Evolutionary conservation across 1,284 basidiomycete species (phyloP).

Genomic region (Wolfiporia cocos): DNA sequence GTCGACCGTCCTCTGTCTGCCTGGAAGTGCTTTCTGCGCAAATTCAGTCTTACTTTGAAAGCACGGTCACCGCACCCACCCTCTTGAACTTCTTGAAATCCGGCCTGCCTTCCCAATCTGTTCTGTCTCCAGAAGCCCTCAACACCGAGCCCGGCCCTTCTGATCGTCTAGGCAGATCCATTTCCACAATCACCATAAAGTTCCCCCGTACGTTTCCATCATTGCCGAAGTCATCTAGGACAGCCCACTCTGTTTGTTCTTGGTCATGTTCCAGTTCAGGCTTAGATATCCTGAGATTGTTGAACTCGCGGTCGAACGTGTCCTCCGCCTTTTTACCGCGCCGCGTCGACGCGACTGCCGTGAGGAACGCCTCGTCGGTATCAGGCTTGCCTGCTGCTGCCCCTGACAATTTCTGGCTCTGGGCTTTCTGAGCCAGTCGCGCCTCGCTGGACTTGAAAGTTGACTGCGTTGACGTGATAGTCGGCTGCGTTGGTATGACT

Average conservation of each 20-base stretch:
- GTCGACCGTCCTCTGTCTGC: conserved; percentile 37
- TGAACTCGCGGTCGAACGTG: conserved; percentile 80
- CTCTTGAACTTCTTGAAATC: conserved; percentile 89
- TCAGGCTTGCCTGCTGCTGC: conserved; percentile 49
- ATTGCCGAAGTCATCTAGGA: conserved; percentile 72
- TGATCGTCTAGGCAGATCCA: conserved; percentile 48
- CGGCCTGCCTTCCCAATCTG: conserved; percentile 52
- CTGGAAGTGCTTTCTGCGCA: conserved; percentile 27
- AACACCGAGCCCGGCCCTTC: conserved; percentile 14
- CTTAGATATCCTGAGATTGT: conserved; percentile 72
- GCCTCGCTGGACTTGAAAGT: not conserved
- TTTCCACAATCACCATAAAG: conserved; percentile 80
- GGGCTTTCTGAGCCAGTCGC: not conserved
- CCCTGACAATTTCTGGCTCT: conserved; percentile 18
- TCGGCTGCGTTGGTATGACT: too few relatives aligned
- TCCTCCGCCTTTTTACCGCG: conserved; percentile 67
- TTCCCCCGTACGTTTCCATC: conserved; percentile 66
- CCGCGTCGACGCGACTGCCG: conserved; percentile 68
- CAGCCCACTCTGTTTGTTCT: conserved; percentile 50
- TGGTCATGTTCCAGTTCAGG: conserved; percentile 39
- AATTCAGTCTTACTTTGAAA: not conserved
- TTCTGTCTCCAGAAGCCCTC: conserved; percentile 17
- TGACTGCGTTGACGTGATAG: too few relatives aligned
- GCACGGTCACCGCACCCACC: conserved; percentile 33
- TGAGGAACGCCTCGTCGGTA: conserved; percentile 61